A percentile compares a stretch with the other conserved stretches of the same genome.
These are phyloP conservation scores for Halocafeteria seosinensis DNA, from an alignment of 108 stramenopile species.

Conservation along the genomic window DNA sequence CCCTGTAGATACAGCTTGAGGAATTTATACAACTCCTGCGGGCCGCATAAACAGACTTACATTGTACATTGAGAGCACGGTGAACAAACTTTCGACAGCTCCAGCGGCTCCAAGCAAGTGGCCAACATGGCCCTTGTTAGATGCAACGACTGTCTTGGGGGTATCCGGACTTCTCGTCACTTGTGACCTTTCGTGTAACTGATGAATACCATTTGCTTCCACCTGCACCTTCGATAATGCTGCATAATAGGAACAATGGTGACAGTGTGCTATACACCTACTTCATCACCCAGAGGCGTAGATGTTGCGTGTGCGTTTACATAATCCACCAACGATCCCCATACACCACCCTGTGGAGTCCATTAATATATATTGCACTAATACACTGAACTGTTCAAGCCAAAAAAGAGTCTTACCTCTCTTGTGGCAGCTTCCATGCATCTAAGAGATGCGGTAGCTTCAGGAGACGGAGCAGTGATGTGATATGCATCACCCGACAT, in stretches of 20 bases:
- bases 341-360: constrained; percentile 48
- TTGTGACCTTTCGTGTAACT: background rate
- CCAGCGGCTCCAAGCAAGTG: constrained; percentile 92
- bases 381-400: no score
- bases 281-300: constrained; percentile 78
- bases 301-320: constrained; percentile 92
- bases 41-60: no score
- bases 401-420: no score
- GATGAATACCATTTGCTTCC: no score
- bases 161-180: background rate
- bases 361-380: no score
- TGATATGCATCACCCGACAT: constrained; percentile 82
- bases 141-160: constrained; percentile 40
- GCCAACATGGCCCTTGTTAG: constrained; percentile 82
- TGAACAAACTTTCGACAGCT: constrained; percentile 69
- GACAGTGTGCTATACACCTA: no score
- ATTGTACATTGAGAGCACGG: constrained; percentile 50
- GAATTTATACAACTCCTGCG: no score
- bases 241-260: no score
- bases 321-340: constrained; percentile 59
- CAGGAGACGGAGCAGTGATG: constrained; percentile 60
- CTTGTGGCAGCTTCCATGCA: constrained; percentile 68
- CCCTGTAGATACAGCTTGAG: no score
- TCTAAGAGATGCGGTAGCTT: constrained; percentile 54
- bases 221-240: background rate